phyloP scores from a whole-genome alignment of 768 basidiomycete species.

The Panaeolus cyanescens region DNA sequence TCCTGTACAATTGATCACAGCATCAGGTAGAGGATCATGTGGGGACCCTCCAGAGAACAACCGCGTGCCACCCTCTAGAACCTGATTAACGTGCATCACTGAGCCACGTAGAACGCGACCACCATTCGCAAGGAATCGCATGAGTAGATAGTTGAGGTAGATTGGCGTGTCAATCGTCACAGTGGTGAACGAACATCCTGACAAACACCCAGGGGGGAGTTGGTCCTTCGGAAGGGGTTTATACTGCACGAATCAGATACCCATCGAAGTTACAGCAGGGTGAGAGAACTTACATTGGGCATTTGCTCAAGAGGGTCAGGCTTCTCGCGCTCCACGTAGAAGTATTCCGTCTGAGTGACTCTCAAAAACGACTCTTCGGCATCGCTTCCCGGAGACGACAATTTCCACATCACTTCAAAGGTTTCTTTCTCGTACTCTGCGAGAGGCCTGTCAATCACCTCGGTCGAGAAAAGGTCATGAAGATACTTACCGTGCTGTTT shows the following conservation, averaged over 20 bases:
- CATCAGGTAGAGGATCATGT: conserved; percentile 41
- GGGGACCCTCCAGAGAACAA: conserved; percentile 29
- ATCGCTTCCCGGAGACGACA: conserved; percentile 59
- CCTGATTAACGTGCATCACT: conserved; percentile 70
- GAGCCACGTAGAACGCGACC: conserved; percentile 59
- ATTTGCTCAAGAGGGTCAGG: conserved; percentile 50
- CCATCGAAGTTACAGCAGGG: neutral
- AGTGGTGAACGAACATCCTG: conserved; percentile 64
- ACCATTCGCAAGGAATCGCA: conserved; percentile 64
- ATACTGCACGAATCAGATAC: conserved; percentile 30
- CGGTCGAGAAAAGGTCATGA: neutral
- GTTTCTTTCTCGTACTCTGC: conserved; percentile 72
- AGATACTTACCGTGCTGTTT: conserved; percentile 52
- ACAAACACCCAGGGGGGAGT: conserved; percentile 34
- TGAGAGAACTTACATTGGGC: conserved; percentile 46
- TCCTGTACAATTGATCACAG: conserved; percentile 71
- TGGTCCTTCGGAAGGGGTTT: conserved; percentile 30
- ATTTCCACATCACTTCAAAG: conserved; percentile 73
- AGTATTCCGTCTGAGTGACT: conserved; percentile 63
- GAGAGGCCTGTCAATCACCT: neutral
- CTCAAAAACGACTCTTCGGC: conserved; percentile 68
- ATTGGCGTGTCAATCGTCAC: conserved; percentile 69
- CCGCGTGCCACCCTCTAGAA: conserved; percentile 61
- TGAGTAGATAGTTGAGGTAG: conserved; percentile 72
- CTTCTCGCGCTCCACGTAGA: conserved; percentile 37